Percentiles rank a stretch among this genome's conserved stretches.
Evolutionary conservation across 2,329 filamentous ascomycete genomes (phyloP).

Genomic region (Madurella fahalii): DNA sequence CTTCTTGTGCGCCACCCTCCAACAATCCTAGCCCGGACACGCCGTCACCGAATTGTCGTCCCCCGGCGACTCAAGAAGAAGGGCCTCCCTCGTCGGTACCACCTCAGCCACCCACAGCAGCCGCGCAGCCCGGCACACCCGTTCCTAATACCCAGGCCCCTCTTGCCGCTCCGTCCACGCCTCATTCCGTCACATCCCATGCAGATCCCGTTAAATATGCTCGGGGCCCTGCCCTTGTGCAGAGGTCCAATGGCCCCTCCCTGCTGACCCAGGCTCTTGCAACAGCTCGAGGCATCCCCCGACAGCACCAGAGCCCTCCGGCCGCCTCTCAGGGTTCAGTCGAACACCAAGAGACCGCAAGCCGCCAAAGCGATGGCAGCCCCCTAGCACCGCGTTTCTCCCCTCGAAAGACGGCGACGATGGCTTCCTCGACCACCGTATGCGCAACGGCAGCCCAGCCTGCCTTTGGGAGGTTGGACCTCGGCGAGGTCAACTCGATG

Average conservation of each 20-base stretch:
- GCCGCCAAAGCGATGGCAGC: conserved; percentile 33
- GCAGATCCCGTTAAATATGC: conserved; percentile 46
- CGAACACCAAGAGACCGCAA: conserved; percentile 18
- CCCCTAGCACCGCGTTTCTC: conserved; percentile 36
- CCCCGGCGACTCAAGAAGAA: conserved; percentile 12
- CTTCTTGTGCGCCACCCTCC: conserved; percentile 3
- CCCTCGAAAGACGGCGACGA: conserved; percentile 28
- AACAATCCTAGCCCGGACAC: conserved; percentile 1
- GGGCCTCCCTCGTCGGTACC: conserved; percentile 18
- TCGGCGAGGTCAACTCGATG: conserved; percentile 33
- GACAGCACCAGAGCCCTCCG: conserved; percentile 23
- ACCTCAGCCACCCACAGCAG: conserved; percentile 13
- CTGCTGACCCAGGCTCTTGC: conserved; percentile 56
- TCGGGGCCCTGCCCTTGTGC: conserved; percentile 38
- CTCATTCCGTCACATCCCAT: conserved; percentile 27
- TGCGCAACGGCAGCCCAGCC: conserved; percentile 19
- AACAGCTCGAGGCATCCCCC: conserved; percentile 51
- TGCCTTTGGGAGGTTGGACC: conserved; percentile 30
- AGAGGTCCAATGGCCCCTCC: conserved; percentile 49
- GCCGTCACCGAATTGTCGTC: conserved; percentile 5
- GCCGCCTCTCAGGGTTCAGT: conserved; percentile 14
- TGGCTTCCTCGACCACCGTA: conserved; percentile 22
- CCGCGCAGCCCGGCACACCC: conserved; percentile 18
- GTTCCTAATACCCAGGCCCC: conserved; percentile 12
- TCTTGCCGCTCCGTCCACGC: conserved; percentile 18